These are phyloP conservation scores for Trypanosoma boissoni DNA, from an alignment of 208 protist genomes.

Conservation along the genomic window DNA sequence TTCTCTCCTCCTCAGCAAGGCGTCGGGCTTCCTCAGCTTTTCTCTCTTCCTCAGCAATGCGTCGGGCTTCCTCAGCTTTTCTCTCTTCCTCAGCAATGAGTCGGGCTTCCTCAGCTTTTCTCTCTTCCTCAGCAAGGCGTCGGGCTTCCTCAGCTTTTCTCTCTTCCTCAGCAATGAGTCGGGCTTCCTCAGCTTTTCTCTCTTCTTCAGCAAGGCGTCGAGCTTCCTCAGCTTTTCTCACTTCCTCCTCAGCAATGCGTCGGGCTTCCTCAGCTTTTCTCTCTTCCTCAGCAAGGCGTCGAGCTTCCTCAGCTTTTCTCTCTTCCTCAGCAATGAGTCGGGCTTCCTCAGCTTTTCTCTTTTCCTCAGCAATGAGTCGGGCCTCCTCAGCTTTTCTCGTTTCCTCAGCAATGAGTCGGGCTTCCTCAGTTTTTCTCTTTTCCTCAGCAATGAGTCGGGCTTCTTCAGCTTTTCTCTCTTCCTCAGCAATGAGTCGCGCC, in stretches of 20 bases:
- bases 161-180: no score
- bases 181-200: no score
- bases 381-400: not conserved
- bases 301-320: conserved; percentile 13
- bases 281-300: conserved; percentile 12
- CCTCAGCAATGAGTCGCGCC: not conserved
- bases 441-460: conserved; percentile 2
- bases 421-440: no score
- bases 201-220: conserved; percentile 14
- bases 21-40: not conserved
- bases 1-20: not conserved
- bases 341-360: not conserved
- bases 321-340: conserved; percentile 7
- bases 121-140: not conserved
- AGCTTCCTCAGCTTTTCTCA: conserved; percentile 15
- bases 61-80: no score
- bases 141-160: not conserved
- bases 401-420: not conserved
- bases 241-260: conserved; percentile 14
- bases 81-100: no score
- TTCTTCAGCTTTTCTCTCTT: no score
- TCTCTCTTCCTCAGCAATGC: no score
- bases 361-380: not conserved
- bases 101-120: no score
- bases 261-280: conserved; percentile 11